Base-by-base conservation (phyloP, 805 yeast genomes). In the Candida corydali region DNA sequence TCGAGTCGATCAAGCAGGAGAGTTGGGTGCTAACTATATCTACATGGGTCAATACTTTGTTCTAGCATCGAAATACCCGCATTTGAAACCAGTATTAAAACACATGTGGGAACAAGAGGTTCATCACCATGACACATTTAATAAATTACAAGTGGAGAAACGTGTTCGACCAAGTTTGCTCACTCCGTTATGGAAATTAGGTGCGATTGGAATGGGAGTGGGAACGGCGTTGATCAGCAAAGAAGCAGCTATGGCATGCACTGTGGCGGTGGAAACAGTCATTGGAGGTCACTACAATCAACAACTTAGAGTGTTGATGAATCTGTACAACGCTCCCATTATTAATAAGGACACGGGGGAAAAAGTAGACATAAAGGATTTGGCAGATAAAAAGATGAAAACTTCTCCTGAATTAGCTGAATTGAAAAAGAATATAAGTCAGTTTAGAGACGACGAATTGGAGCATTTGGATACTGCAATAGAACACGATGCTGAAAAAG, bases 101-200 rank as follows among this genome's bases (percentile, higher is more conserved):
- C 97, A 93, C 55, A 93, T 93, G 98, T 89, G 98, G 98, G 96
- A 89, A 23, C 98, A 93, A 59, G 98, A 93, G 52, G 71, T 91
- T 24, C 87, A 82, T 49, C 98, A 93, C 53, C 95, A 87, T 55
- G 63, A 75, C 44, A 85, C 96, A 0, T 93, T 93, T 64, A 83
- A 93, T 55, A 59, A 69, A 2, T 65, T 91, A 19, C 98, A 91
- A 56, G 64, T 73, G 1, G 70, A 75, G 41, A 78, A 85, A 45
- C 68, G 97, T 34, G 95, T 89, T 1, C 75, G 98, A 50, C 98
- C 98, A 3, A 86, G 96, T 0, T 50, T 93, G 11, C 60, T 93
- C 27, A 89, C 98, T 0, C 98, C 98, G 1, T 51, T 86, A 1
- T 93, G 98, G 98, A 88, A 85, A 55, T 59, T 76, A 0, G 98